These are phyloP conservation scores for Heteromeles arbutifolia DNA, from an alignment of 306 rosid genomes.

Conservation along the genomic window DNA sequence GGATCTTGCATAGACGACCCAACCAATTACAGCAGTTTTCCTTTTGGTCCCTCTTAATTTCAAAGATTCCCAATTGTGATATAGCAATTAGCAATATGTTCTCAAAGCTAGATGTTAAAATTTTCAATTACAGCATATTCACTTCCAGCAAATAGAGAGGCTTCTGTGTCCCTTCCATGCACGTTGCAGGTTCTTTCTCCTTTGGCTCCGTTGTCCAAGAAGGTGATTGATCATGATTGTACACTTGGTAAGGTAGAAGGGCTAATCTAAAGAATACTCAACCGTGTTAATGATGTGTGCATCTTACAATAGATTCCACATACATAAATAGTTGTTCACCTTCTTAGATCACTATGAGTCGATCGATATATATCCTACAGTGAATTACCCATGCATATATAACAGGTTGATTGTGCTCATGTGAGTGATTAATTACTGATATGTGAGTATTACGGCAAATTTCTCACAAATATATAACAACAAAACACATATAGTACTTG, in stretches of 20 bases:
- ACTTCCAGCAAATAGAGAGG: constrained; percentile 9
- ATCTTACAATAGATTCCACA: neutral
- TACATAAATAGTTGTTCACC: neutral
- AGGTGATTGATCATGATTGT: neutral
- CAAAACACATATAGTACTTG: too few relatives aligned
- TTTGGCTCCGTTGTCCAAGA: neutral
- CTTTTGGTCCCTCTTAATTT: constrained; percentile 12
- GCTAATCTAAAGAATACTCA: neutral
- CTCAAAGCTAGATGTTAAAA: neutral
- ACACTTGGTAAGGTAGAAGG: neutral
- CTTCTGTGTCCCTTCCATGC: neutral
- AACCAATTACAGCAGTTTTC: constrained; percentile 10
- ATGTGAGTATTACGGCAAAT: neutral
- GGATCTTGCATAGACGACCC: constrained; percentile 15
- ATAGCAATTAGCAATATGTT: neutral
- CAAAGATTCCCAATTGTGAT: constrained; percentile 21
- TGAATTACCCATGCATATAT: neutral
- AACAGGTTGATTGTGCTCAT: neutral
- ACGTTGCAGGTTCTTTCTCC: constrained; percentile 10
- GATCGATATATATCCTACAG: neutral
- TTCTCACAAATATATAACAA: too few relatives aligned
- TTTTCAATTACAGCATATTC: constrained; percentile 16
- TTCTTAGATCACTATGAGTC: neutral
- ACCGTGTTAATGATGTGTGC: neutral
- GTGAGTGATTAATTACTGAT: neutral